phyloP scores from a whole-genome alignment of 306 rosid species.

The Mimosa bimucronata region DNA sequence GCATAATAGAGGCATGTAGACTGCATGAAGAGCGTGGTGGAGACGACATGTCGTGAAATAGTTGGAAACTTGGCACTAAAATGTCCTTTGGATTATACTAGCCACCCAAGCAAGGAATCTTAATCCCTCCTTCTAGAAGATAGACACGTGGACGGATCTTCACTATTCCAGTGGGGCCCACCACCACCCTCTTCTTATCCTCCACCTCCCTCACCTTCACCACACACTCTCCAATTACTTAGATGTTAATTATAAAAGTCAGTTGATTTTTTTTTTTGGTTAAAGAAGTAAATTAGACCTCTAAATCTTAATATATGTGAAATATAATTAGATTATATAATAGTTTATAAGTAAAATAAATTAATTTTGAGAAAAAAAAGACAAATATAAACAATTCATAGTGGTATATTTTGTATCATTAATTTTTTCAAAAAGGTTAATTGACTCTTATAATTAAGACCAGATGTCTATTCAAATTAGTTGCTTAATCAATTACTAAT shows the following conservation, averaged over 20 bases:
- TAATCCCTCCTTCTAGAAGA: background rate
- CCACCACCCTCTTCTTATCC: background rate
- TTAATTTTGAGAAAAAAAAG: too few relatives aligned
- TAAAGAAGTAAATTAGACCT: too few relatives aligned
- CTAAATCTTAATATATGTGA: too few relatives aligned
- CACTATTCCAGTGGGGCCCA: background rate
- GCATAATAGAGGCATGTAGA: background rate
- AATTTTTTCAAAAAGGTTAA: too few relatives aligned
- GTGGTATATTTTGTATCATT: too few relatives aligned
- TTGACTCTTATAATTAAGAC: too few relatives aligned
- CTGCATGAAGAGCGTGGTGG: background rate
- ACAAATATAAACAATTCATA: too few relatives aligned
- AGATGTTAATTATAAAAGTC: too few relatives aligned
- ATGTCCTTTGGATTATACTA: background rate
- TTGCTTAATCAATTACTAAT: background rate
- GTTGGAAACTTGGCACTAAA: background rate
- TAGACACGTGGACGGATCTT: background rate
- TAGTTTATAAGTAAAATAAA: too few relatives aligned
- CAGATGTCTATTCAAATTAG: background rate
- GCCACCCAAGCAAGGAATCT: background rate
- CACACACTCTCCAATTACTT: background rate
- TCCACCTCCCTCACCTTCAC: background rate
- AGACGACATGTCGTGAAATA: background rate
- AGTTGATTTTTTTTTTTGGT: too few relatives aligned
- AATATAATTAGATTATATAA: too few relatives aligned